These are phyloP conservation scores for Naumovozyma dairenensis DNA, from an alignment of 805 yeast genomes.

Conservation along the genomic window DNA sequence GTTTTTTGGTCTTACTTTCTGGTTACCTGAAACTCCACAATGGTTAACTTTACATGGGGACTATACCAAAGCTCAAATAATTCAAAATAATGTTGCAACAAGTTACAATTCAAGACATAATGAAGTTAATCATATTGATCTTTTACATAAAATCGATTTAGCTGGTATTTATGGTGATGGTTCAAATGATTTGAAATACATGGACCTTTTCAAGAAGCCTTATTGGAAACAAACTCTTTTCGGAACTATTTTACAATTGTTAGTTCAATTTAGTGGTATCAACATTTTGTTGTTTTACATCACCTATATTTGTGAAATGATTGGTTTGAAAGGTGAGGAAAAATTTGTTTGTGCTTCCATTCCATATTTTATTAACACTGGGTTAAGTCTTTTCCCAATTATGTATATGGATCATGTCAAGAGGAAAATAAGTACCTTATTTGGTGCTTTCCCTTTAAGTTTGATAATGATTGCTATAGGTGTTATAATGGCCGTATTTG, in stretches of 20 bases:
- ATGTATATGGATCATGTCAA: constrained; percentile 34
- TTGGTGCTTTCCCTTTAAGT: constrained; percentile 34
- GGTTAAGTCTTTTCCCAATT: constrained; percentile 38
- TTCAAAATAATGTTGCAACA: constrained; percentile 28
- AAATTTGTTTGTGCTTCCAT: constrained; percentile 30
- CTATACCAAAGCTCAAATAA: constrained; percentile 32
- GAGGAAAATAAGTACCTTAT: constrained; percentile 38
- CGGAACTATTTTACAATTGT: constrained; percentile 33
- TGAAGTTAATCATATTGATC: constrained; percentile 3
- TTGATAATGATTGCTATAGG: constrained; percentile 30
- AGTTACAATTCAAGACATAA: constrained; percentile 5
- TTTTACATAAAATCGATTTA: constrained; percentile 13
- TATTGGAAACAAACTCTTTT: constrained; percentile 30
- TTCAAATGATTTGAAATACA: constrained; percentile 5
- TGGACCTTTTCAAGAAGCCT: constrained; percentile 27
- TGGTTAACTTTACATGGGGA: constrained; percentile 36
- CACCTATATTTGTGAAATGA: constrained; percentile 37
- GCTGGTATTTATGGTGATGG: constrained; percentile 8
- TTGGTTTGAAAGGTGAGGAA: constrained; percentile 33
- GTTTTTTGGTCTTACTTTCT: constrained; percentile 6
- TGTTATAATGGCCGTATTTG: constrained; percentile 29
- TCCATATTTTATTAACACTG: constrained; percentile 33
- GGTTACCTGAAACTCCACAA: constrained; percentile 45
- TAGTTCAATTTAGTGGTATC: constrained; percentile 39
- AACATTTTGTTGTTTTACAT: constrained; percentile 37